Evolutionary conservation across 257 asterid species (phyloP).

Genomic region (Anisodus tanguticus): DNA sequence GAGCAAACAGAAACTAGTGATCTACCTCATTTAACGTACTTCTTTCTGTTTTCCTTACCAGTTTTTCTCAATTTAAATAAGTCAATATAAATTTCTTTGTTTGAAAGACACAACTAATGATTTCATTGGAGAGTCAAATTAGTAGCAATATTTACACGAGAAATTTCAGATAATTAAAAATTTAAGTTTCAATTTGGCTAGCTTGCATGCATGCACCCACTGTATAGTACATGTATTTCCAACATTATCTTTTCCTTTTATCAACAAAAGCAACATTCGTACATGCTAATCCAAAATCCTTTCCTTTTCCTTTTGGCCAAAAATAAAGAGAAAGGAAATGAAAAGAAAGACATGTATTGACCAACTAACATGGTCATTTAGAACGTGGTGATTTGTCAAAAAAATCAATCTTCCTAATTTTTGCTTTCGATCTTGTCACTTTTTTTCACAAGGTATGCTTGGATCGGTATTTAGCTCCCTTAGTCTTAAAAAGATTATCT

Average conservation of each 20-base stretch:
- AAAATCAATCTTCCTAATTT: neutral
- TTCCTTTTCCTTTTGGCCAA: neutral
- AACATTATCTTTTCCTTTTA: neutral
- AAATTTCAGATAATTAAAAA: neutral
- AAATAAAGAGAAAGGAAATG: neutral
- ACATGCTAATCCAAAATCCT: conserved; percentile 18
- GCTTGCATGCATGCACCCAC: conserved; percentile 29
- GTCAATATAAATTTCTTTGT: neutral
- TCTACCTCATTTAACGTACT: neutral
- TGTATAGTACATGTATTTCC: neutral
- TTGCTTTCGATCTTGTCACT: neutral
- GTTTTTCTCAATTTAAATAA: neutral
- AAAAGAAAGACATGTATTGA: conserved; percentile 20
- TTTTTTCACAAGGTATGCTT: neutral
- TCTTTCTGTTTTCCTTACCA: neutral
- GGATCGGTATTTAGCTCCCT: neutral
- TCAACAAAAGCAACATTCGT: neutral
- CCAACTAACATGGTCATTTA: conserved; percentile 25
- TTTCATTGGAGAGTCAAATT: conserved; percentile 1
- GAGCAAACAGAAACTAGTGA: neutral
- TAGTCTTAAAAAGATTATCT: no score
- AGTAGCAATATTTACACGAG: neutral
- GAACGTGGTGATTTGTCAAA: neutral
- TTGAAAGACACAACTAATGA: neutral
- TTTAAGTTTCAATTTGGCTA: neutral